Evolutionary conservation across 2,329 filamentous ascomycete genomes (phyloP).

Genomic region (Colletotrichum melonis): DNA sequence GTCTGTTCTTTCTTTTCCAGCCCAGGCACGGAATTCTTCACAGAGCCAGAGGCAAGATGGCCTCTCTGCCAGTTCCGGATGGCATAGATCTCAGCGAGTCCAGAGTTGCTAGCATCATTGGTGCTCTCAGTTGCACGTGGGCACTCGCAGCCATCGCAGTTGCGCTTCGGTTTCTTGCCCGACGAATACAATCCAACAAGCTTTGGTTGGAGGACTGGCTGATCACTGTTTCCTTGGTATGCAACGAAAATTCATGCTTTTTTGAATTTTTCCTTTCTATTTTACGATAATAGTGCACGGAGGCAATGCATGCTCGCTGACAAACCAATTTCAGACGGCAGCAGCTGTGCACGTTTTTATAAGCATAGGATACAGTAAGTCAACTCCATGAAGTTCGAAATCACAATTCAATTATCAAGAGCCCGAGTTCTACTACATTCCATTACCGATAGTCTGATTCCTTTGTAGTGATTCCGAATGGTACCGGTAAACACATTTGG

Average conservation of each 20-base stretch:
- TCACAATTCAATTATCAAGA: not conserved
- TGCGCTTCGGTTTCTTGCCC: constrained; percentile 36
- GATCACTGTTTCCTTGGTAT: constrained; percentile 39
- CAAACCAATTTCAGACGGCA: constrained; percentile 1
- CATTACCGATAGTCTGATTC: no score
- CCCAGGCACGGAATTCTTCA: not conserved
- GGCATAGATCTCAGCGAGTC: constrained; percentile 38
- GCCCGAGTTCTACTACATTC: not conserved
- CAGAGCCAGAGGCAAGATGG: not conserved
- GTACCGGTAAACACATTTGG: constrained; percentile 41
- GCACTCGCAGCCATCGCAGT: constrained; percentile 35
- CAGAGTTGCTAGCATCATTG: constrained; percentile 35
- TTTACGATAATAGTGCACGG: not conserved
- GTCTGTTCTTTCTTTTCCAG: not conserved
- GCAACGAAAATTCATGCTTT: not conserved
- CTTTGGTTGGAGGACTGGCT: constrained; percentile 43
- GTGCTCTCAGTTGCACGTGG: constrained; percentile 34
- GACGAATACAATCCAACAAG: constrained; percentile 33
- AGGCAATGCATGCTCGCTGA: not conserved
- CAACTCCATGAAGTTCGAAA: no score
- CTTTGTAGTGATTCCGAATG: constrained; percentile 36
- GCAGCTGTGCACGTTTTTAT: constrained; percentile 34
- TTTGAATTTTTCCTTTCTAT: not conserved
- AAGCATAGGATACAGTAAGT: constrained; percentile 38
- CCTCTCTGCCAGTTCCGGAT: not conserved